Conservation (phyloP, 2,329 filamentous ascomycete species). For the Epichloe scottii region DNA sequence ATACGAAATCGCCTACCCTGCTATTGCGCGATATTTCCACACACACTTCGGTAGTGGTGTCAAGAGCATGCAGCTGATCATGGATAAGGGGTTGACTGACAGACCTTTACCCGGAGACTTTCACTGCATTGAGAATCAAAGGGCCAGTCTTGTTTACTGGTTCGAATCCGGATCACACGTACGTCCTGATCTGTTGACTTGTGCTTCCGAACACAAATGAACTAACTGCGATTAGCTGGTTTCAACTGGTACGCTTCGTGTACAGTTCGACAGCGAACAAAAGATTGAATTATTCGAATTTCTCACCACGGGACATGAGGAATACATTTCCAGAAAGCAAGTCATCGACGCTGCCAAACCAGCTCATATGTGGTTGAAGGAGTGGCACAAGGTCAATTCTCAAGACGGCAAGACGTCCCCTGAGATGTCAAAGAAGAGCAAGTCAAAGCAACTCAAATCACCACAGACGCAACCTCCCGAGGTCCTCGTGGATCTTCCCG, state of each 20-base stretch:
- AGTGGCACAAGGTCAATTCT: conserved; percentile 48
- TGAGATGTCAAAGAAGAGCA: conserved; percentile 56
- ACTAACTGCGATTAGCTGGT: conserved; percentile 45
- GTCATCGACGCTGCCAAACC: conserved; percentile 50
- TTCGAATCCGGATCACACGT: conserved; percentile 76
- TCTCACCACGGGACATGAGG: conserved; percentile 60
- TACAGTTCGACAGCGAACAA: conserved; percentile 65
- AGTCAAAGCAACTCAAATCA: conserved; percentile 45
- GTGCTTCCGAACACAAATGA: neutral
- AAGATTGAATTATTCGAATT: conserved; percentile 83
- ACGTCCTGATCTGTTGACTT: conserved; percentile 21
- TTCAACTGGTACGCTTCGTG: conserved; percentile 62
- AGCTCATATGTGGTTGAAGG: conserved; percentile 51
- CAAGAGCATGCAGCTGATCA: conserved; percentile 70
- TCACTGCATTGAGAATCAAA: conserved; percentile 62
- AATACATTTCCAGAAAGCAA: conserved; percentile 64
- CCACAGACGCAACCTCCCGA: conserved; percentile 47
- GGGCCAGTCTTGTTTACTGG: conserved; percentile 77
- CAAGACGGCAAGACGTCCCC: conserved; percentile 47
- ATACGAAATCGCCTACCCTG: conserved; percentile 74
- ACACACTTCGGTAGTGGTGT: conserved; percentile 83
- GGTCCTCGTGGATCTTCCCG: conserved; percentile 42
- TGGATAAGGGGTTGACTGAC: conserved; percentile 54
- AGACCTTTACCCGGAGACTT: conserved; percentile 47
- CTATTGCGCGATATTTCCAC: conserved; percentile 77